Percentiles rank a stretch among this genome's conserved stretches.
phyloP scores from a whole-genome alignment of 2,329 filamentous ascomycete species.

The Thielaviopsis ethacetica region DNA sequence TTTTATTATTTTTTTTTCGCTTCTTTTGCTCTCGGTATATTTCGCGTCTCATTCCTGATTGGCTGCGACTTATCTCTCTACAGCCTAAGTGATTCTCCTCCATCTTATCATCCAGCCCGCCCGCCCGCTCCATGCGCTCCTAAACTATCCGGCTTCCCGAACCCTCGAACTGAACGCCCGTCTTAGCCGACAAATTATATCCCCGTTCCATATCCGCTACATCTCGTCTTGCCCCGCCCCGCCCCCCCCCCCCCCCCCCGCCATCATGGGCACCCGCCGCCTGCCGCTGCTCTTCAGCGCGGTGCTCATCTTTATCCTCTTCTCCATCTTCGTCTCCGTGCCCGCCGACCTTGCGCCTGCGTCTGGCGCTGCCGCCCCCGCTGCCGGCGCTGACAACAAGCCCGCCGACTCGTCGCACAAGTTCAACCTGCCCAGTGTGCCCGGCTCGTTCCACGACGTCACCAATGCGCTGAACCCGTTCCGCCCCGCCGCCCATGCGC shows the following conservation, averaged over 20 bases:
- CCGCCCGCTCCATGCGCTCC: too few species aligned
- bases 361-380: not conserved
- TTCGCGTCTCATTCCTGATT: too few species aligned
- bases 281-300: slow-evolving; percentile 33
- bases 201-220: slow-evolving; percentile 22
- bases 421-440: slow-evolving; percentile 32
- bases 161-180: too few species aligned
- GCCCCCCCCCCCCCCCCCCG: too few species aligned
- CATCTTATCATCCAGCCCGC: too few species aligned
- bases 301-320: slow-evolving; percentile 36
- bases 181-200: not conserved
- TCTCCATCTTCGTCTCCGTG: slow-evolving; percentile 32
- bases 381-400: not conserved
- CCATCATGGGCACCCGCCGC: slow-evolving; percentile 35
- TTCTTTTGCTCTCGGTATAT: too few species aligned
- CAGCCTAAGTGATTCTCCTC: too few species aligned
- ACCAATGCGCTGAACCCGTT: slow-evolving; percentile 48
- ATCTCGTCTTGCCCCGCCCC: slow-evolving; percentile 21
- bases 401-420: slow-evolving; percentile 28
- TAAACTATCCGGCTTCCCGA: too few species aligned
- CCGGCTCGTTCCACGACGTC: slow-evolving; percentile 22
- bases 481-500: slow-evolving; percentile 51
- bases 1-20: too few species aligned
- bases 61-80: too few species aligned
- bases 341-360: not conserved